phyloP scores from a whole-genome alignment of 2,329 filamentous ascomycete genomes.

The Ophiocordyceps camponoti-rufipedis region DNA sequence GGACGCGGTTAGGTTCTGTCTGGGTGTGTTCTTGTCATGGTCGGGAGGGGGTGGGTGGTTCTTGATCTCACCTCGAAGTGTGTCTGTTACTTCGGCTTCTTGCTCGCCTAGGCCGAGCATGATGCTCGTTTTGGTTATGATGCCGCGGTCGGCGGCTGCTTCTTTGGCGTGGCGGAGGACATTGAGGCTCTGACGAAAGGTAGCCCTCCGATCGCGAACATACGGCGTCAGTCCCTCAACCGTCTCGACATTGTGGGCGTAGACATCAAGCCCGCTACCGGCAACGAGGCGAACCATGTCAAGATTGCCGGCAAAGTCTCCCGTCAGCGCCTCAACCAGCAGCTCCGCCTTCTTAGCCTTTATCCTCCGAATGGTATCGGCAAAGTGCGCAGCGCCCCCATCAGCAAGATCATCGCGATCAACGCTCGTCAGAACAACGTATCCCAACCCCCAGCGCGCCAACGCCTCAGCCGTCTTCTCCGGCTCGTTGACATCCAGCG shows the following conservation, averaged over 20 bases:
- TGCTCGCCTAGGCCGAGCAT: constrained; percentile 94
- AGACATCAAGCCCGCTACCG: constrained; percentile 79
- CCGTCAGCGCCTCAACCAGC: constrained; percentile 69
- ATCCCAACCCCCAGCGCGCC: constrained; percentile 81
- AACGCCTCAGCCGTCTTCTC: constrained; percentile 93
- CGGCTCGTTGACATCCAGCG: constrained; percentile 87
- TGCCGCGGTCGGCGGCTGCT: constrained; percentile 41
- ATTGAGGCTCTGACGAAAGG: constrained; percentile 65
- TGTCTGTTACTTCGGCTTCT: constrained; percentile 66
- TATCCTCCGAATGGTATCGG: constrained; percentile 85
- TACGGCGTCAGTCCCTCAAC: constrained; percentile 78
- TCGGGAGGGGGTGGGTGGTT: too few relatives aligned
- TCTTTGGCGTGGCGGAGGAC: constrained; percentile 73
- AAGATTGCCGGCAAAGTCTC: constrained; percentile 70
- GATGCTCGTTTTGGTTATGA: constrained; percentile 97
- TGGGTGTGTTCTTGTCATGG: not conserved
- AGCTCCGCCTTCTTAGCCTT: constrained; percentile 66
- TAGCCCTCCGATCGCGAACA: constrained; percentile 77
- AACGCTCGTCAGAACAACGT: constrained; percentile 85
- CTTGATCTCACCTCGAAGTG: constrained; percentile 40
- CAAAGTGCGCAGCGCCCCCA: constrained; percentile 76
- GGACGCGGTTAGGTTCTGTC: not conserved
- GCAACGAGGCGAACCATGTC: constrained; percentile 80
- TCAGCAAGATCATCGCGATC: constrained; percentile 86
- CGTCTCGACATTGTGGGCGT: constrained; percentile 94